Percentiles rank a stretch among this genome's conserved stretches.
phyloP scores from a whole-genome alignment of 2,329 filamentous ascomycete genomes.

The Phialophora expanda region DNA sequence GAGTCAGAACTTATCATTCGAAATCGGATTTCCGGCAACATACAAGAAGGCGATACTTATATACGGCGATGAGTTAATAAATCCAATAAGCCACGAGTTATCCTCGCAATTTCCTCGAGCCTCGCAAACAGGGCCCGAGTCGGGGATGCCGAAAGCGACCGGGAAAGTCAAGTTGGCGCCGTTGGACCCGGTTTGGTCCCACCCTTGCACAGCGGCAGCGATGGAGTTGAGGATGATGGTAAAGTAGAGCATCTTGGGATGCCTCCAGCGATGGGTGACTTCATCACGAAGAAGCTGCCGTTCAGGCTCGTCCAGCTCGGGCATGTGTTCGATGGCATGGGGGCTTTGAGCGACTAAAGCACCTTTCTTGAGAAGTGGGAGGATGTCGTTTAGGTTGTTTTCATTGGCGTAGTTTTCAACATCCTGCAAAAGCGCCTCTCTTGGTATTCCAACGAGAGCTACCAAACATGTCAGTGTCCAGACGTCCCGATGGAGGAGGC shows the following conservation, averaged over 20 bases:
- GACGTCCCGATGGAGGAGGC: neutral
- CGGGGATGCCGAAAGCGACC: constrained; percentile 52
- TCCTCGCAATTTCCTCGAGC: constrained; percentile 45
- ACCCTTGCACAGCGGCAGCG: constrained; percentile 58
- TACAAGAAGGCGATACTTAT: constrained; percentile 58
- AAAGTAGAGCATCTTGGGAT: constrained; percentile 56
- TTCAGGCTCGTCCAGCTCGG: constrained; percentile 62
- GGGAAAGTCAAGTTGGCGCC: constrained; percentile 61
- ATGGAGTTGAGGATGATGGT: constrained; percentile 57
- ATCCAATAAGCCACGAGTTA: constrained; percentile 67
- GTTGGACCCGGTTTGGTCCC: constrained; percentile 56
- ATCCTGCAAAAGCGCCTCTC: constrained; percentile 41
- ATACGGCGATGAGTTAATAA: constrained; percentile 66
- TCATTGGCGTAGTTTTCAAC: constrained; percentile 54
- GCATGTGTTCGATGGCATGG: constrained; percentile 64
- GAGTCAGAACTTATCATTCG: constrained; percentile 24
- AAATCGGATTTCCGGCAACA: constrained; percentile 32
- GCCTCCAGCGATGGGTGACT: constrained; percentile 54
- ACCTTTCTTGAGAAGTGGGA: constrained; percentile 67
- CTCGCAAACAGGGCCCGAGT: constrained; percentile 40
- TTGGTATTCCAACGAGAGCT: constrained; percentile 43
- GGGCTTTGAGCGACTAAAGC: constrained; percentile 77
- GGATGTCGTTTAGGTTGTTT: constrained; percentile 64
- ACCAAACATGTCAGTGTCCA: neutral
- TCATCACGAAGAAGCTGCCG: constrained; percentile 52